Evolutionary conservation across 169 alveolate species (phyloP).

Genomic region (Miamiensis avidus): DNA sequence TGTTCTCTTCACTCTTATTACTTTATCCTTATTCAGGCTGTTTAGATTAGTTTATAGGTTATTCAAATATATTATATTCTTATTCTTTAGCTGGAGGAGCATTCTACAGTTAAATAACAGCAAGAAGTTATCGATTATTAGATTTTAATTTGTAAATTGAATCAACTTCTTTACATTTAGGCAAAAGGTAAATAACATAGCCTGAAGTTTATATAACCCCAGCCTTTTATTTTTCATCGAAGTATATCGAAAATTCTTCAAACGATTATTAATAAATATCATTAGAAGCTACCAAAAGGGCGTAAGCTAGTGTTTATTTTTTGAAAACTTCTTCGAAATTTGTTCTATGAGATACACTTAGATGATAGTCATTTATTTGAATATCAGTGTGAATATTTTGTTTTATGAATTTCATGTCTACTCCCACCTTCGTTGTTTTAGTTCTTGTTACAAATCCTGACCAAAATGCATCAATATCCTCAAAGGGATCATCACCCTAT

Average conservation of each 20-base stretch:
- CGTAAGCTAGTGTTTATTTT: background rate
- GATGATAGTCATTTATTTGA: background rate
- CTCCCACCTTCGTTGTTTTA: background rate
- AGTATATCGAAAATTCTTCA: background rate
- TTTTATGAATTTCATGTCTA: background rate
- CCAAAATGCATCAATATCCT: background rate
- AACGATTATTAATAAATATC: background rate
- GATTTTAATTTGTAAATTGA: no score
- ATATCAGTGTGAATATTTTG: background rate
- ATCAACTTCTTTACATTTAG: background rate
- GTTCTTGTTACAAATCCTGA: background rate
- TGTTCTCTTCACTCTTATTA: background rate
- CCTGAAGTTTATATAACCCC: background rate
- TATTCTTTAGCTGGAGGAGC: background rate
- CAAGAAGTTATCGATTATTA: background rate
- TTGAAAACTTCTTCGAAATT: background rate
- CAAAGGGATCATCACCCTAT: no score
- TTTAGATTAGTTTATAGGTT: background rate
- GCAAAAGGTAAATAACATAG: background rate
- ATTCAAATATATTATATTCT: background rate
- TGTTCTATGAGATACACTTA: no score
- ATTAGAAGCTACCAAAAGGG: background rate
- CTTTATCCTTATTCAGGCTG: background rate
- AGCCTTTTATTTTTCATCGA: background rate
- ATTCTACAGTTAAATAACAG: background rate